phyloP scores from a whole-genome alignment of 1,139 yeast species.

The Yamadazyma dushanensis region DNA sequence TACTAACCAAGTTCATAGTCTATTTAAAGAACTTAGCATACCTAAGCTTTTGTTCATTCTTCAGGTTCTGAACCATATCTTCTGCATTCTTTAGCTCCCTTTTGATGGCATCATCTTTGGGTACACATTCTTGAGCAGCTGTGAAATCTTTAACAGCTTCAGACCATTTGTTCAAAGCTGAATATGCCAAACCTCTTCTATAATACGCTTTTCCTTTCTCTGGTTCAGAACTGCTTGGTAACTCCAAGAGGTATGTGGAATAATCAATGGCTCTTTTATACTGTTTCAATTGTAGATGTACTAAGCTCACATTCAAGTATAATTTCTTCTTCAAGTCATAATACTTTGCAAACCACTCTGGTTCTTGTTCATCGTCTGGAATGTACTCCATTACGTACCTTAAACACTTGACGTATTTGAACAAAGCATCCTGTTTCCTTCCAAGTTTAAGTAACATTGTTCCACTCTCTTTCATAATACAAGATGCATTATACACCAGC shows the following conservation, averaged over 20 bases:
- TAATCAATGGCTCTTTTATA: conserved; percentile 50
- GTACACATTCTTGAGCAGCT: conserved; percentile 44
- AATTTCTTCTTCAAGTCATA: conserved; percentile 57
- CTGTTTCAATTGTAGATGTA: conserved; percentile 47
- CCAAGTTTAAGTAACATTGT: conserved; percentile 56
- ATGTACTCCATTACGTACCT: conserved; percentile 68
- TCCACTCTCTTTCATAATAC: conserved; percentile 65
- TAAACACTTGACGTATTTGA: conserved; percentile 63
- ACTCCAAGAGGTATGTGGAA: conserved; percentile 55
- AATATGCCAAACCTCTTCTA: conserved; percentile 56
- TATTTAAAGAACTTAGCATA: conserved; percentile 56
- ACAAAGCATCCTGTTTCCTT: conserved; percentile 48
- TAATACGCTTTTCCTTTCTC: conserved; percentile 66
- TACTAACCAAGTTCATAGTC: not conserved
- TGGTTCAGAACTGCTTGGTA: conserved; percentile 29
- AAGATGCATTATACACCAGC: conserved; percentile 51
- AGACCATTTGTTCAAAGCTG: conserved; percentile 45
- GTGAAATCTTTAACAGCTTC: conserved; percentile 49
- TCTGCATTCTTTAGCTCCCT: conserved; percentile 44
- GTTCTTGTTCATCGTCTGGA: conserved; percentile 69
- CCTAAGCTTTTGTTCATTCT: conserved; percentile 51
- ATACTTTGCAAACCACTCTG: conserved; percentile 51
- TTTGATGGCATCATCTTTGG: conserved; percentile 51
- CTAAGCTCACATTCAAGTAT: conserved; percentile 60
- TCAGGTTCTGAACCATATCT: conserved; percentile 36